Base-by-base conservation (phyloP, 2,329 filamentous ascomycete species). In the Cryphonectria radicalis region DNA sequence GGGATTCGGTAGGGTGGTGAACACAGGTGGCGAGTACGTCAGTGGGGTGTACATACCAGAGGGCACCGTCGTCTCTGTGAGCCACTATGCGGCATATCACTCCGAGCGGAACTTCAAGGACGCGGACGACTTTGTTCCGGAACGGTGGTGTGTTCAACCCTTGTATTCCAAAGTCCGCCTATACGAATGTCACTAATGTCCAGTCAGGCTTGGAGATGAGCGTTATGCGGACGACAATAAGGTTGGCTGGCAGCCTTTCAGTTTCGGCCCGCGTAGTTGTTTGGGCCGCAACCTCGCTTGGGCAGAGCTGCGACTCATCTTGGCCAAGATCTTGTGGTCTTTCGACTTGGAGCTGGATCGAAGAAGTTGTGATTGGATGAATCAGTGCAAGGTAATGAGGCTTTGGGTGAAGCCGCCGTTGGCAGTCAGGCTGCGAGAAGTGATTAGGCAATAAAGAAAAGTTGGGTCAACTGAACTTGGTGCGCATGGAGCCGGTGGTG, bases 261-360 rank as follows among this genome's bases (percentile, higher is more conserved):
- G 37, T 6, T 57, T 55, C 11, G 67, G 67, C 3, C 67, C 67
- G 11, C 19, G 67, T 40, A 64, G 35, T 37, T 69, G 67, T 32
- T 40, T 69, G 3, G 67, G 67, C 0, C 63, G 63, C 11, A 69
- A 64, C 10, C 60, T 69, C 11, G 67, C 67, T 42, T 64, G 10
- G 17, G 59, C 67, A 22, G 67, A 69, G 60, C 43, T 64, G 60
- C 28, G 46, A 11, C 55, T 69, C 13, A 19, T 69, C 4, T 8
- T 69, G n/a, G 35, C 67, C 22, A 50, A 55, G 14, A 43, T 69
- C 22, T 3, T 69, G n/a, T 69, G 67, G 67, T 37, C 60, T 10
- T 69, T 69, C 13, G 67, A 69, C 19, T 14, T 69, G 3, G 43
- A 69, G 4, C 35, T 69, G 14, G 53, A 62, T 22, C 28, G 1